phyloP scores from a whole-genome alignment of 169 alveolate species.

The Eimeria falciformis region DNA sequence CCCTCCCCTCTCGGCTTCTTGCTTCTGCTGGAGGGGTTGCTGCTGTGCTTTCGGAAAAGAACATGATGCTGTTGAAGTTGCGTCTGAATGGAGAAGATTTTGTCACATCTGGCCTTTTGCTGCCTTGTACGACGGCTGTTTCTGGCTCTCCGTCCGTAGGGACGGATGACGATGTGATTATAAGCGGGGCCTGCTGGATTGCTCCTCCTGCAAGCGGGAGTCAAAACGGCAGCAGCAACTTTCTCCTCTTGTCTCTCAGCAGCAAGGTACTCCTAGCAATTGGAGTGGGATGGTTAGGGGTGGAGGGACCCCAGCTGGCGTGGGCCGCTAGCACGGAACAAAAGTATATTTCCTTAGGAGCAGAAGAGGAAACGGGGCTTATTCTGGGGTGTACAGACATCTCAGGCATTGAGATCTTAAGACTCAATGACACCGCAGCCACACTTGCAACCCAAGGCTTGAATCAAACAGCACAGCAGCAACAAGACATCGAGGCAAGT shows the following conservation, averaged over 20 bases:
- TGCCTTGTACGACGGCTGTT: conserved; percentile 11
- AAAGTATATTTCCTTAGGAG: conserved; percentile 25
- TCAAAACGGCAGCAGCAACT: neutral
- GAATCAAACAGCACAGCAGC: neutral
- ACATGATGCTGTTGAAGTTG: conserved; percentile 35
- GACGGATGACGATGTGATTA: neutral
- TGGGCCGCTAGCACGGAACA: conserved; percentile 39
- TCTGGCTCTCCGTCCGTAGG: neutral
- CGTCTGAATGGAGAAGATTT: neutral
- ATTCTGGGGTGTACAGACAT: conserved; percentile 32
- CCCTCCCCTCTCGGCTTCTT: conserved; percentile 29
- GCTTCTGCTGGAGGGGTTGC: neutral
- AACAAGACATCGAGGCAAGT: conserved; percentile 5
- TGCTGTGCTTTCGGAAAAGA: conserved; percentile 25
- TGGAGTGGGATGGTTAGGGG: conserved; percentile 22
- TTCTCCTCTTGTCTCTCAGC: conserved; percentile 42
- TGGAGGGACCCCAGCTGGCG: conserved; percentile 42
- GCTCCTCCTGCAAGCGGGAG: neutral
- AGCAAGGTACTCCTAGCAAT: conserved; percentile 30
- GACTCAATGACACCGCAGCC: conserved; percentile 6
- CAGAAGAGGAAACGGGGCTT: conserved; percentile 39
- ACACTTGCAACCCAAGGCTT: too few species aligned
- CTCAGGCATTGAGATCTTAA: conserved; percentile 13
- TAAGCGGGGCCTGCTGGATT: conserved; percentile 55
- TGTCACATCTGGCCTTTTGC: conserved; percentile 30